Evolutionary conservation across 1,139 yeast genomes (phyloP).

Genomic region (Suhomyces atakaporum): DNA sequence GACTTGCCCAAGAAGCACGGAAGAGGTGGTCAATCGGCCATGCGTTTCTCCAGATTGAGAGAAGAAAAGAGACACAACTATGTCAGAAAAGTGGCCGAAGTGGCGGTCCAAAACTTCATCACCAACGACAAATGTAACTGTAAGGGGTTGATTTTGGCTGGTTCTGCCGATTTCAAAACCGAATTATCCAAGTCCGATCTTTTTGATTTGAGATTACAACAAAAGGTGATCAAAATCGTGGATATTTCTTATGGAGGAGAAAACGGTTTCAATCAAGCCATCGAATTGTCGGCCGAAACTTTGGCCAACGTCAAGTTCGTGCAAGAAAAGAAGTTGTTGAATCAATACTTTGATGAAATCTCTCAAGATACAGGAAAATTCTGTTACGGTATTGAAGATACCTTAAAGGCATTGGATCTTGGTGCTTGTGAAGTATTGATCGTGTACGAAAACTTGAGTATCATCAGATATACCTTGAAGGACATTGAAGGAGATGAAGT

Average conservation of each 20-base stretch:
- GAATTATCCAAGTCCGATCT: slow-evolving; percentile 91
- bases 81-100: slow-evolving; percentile 97
- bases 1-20: slow-evolving; percentile 99
- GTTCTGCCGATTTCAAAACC: slow-evolving; percentile 97
- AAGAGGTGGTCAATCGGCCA: slow-evolving; percentile 99
- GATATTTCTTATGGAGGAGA: slow-evolving; percentile 99
- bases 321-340: slow-evolving; percentile 94
- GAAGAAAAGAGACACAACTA: slow-evolving; percentile 99
- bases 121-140: slow-evolving; percentile 91
- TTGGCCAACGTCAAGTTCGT: slow-evolving; percentile 95
- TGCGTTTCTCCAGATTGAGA: slow-evolving; percentile 98
- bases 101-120: slow-evolving; percentile 94
- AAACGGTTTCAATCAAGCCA: slow-evolving; percentile 98
- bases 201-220: slow-evolving; percentile 85
- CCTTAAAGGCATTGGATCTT: slow-evolving; percentile 90
- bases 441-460: slow-evolving; percentile 89
- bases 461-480: slow-evolving; percentile 79
- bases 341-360: slow-evolving; percentile 91
- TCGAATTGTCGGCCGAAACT: slow-evolving; percentile 95
- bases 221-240: slow-evolving; percentile 86
- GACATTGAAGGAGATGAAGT: slow-evolving; percentile 81
- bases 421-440: slow-evolving; percentile 94
- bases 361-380: slow-evolving; percentile 95
- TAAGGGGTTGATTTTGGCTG: slow-evolving; percentile 92
- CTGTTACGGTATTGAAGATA: slow-evolving; percentile 97